Conservation (phyloP, 345 rosid species). For the Gynandropsis gynandra region DNA sequence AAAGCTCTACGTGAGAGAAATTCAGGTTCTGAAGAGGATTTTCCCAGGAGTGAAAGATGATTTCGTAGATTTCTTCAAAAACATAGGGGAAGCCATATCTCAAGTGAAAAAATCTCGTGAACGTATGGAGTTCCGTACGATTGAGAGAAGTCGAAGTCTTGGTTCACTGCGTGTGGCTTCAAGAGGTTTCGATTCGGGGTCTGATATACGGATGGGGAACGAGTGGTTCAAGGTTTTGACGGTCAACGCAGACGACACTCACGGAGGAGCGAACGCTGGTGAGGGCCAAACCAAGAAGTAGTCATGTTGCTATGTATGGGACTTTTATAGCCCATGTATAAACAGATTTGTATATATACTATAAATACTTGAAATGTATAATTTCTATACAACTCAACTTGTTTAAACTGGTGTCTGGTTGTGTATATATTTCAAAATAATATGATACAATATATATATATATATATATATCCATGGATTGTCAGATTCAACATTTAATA, state of each 20-base stretch:
- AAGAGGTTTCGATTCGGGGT: slow-evolving; percentile 11
- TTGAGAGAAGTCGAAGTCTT: slow-evolving; percentile 26
- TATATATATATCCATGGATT: too few species aligned
- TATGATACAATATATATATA: too few species aligned
- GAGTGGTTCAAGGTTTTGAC: slow-evolving; percentile 27
- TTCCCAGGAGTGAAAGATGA: slow-evolving; percentile 26
- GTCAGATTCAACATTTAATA: too few species aligned
- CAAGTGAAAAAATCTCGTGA: slow-evolving; percentile 21
- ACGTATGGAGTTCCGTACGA: slow-evolving; percentile 15
- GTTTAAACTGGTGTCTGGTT: too few species aligned
- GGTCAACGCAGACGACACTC: slow-evolving; percentile 13
- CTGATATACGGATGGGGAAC: neutral
- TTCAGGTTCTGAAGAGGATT: slow-evolving; percentile 23
- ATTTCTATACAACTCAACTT: too few species aligned
- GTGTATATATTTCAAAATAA: too few species aligned
- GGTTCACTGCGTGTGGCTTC: slow-evolving; percentile 11
- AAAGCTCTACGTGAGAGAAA: slow-evolving; percentile 25
- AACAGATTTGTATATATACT: too few species aligned
- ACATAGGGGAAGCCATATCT: slow-evolving; percentile 24
- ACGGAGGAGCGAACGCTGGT: slow-evolving; percentile 11
- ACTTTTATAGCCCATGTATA: too few species aligned
- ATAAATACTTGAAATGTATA: too few species aligned
- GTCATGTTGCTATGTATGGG: neutral
- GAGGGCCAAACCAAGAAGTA: slow-evolving; percentile 27
- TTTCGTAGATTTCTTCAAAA: slow-evolving; percentile 26